These are phyloP conservation scores for Claviceps citrina DNA, from an alignment of 2,329 filamentous ascomycete species.

Conservation along the genomic window DNA sequence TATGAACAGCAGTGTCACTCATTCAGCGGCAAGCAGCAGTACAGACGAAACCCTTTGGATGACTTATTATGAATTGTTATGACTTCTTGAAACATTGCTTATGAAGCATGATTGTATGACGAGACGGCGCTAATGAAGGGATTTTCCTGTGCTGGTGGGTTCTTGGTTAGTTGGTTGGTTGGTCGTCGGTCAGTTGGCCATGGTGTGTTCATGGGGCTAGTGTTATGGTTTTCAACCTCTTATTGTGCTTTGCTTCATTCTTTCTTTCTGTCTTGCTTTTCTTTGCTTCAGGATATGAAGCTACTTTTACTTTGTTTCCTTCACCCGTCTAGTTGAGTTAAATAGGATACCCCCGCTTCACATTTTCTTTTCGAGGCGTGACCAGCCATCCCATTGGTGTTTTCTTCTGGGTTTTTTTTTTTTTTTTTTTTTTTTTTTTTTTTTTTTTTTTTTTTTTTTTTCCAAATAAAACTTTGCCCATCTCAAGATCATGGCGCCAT, in stretches of 20 bases:
- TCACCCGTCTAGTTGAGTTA: conserved; percentile 12
- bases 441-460: no score
- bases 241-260: background rate
- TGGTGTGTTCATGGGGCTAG: background rate
- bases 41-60: background rate
- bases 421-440: no score
- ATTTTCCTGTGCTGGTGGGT: background rate
- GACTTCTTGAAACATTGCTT: conserved; percentile 2
- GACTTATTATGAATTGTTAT: conserved; percentile 3
- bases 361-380: conserved; percentile 2
- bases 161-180: background rate
- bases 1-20: conserved; percentile 4
- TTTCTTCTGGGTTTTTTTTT: no score
- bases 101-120: conserved; percentile 16
- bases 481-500: no score
- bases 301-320: conserved; percentile 7
- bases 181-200: background rate
- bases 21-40: background rate
- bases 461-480: no score
- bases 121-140: conserved; percentile 3
- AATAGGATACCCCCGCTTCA: conserved; percentile 26
- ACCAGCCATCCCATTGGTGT: no score
- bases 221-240: background rate
- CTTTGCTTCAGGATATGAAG: conserved; percentile 8
- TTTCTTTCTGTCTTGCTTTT: background rate